Evolutionary conservation across 2,329 filamentous ascomycete species (phyloP).

Genomic region (Metarhizium sp.): DNA sequence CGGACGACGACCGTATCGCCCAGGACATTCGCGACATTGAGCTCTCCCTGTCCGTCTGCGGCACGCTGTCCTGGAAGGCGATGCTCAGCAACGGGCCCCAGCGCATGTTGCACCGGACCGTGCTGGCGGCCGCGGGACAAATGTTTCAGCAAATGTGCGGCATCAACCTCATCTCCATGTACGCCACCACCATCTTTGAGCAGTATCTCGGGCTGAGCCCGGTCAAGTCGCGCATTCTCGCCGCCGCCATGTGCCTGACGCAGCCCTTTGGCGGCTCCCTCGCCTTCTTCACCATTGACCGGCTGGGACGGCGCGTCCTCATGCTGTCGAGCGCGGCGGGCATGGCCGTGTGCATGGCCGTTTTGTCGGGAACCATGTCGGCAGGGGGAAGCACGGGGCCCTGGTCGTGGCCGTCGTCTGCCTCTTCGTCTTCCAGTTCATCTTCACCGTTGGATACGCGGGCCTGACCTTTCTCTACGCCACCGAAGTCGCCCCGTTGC

Average conservation of each 20-base stretch:
- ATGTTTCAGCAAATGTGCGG: conserved; percentile 18
- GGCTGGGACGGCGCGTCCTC: conserved; percentile 16
- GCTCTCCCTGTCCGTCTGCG: conserved; percentile 8
- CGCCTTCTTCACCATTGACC: conserved; percentile 19
- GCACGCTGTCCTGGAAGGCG: conserved; percentile 8
- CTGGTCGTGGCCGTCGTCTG: conserved; percentile 26
- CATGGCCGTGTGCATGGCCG: conserved; percentile 18
- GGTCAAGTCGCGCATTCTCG: conserved; percentile 14
- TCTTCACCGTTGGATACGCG: conserved; percentile 56
- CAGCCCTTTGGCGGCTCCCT: conserved; percentile 22
- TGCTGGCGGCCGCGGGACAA: conserved; percentile 6
- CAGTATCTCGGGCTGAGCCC: conserved; percentile 15
- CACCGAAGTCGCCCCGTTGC: conserved; percentile 41
- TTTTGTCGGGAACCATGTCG: conserved; percentile 16
- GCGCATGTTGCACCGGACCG: conserved; percentile 7
- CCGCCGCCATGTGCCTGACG: conserved; percentile 18
- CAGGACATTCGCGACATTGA: conserved; percentile 8
- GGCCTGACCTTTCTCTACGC: conserved; percentile 52
- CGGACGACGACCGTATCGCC: conserved; percentile 3
- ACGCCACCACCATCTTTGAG: conserved; percentile 20
- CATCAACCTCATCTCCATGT: conserved; percentile 19
- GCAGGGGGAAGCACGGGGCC: conserved; percentile 14
- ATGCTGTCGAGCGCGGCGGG: conserved; percentile 16
- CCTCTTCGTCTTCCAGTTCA: conserved; percentile 59
- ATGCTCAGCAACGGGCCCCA: conserved; percentile 9